These are phyloP conservation scores for Chlorella sp. DNA, from an alignment of 139 green algal species.

Conservation along the genomic window DNA sequence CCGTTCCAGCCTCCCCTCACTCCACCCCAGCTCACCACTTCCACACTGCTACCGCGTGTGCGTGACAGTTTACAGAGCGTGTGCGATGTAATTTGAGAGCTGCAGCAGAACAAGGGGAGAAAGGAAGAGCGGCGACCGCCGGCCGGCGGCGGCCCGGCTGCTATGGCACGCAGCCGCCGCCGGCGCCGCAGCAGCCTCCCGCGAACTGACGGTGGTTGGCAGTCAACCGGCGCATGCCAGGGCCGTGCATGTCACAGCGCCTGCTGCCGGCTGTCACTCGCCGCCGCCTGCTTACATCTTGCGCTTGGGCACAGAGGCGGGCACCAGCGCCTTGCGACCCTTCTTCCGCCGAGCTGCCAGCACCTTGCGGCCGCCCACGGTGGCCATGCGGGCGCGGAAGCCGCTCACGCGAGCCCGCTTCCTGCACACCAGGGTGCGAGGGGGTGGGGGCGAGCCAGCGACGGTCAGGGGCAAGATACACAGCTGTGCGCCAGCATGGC, in stretches of 20 bases:
- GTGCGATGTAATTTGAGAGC: background rate
- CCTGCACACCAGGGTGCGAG: conserved; percentile 41
- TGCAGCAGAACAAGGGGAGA: background rate
- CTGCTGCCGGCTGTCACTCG: background rate
- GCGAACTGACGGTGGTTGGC: too few species aligned
- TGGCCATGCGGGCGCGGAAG: conserved; percentile 71
- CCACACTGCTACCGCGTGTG: too few species aligned
- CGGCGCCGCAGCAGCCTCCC: too few species aligned
- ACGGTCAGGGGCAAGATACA: too few species aligned
- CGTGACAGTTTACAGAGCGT: background rate
- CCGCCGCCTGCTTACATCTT: conserved; percentile 25
- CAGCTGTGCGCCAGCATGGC: background rate
- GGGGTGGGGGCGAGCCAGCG: too few species aligned
- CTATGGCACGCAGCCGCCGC: background rate
- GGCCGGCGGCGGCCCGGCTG: background rate
- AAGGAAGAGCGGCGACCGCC: background rate
- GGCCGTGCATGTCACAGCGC: too few species aligned
- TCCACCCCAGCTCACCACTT: too few species aligned
- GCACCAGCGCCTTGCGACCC: conserved; percentile 70
- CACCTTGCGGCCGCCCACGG: conserved; percentile 67
- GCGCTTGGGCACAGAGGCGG: conserved; percentile 49
- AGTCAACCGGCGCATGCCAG: too few species aligned
- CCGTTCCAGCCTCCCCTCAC: too few species aligned
- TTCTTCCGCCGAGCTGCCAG: conserved; percentile 65
- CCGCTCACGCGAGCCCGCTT: conserved; percentile 73